Evolutionary conservation across 2,329 filamentous ascomycete genomes (phyloP), one percentile per base, ranked within the genome.

Genomic region (Sphaerulina vaccinii): DNA sequence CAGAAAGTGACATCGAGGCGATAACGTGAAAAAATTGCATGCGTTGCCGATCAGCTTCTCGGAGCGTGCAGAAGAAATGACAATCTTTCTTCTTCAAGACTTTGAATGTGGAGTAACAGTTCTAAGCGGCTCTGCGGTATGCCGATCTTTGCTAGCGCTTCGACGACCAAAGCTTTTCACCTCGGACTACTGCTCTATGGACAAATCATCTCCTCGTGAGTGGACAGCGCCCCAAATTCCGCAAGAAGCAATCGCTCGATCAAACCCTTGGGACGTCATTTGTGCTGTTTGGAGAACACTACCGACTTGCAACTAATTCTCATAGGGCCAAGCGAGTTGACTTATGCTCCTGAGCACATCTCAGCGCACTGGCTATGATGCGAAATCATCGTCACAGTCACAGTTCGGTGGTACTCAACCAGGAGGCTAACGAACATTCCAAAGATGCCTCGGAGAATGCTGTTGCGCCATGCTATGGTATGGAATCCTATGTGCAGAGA

Each of bases 381-480:
- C 11, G 16, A n/a, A 16, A 5, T 9, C n/a, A 23, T 46, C 43
- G 43, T 46, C 43, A 46, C 43, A 18, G 22, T 36, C 43, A 36
- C 29, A 35, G 13, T 15, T 18, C 13, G 24, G 19, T 22, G 15
- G n/a, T 24, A 16, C 33, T 36, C 29, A 16, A 8, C 21, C 33
- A 18, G 2, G 13, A 39, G 36, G 36, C 36, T 39, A 39, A 16
- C 29, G 19, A 37, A 27, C 18, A 23, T 15, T 33, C 29, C 43
- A 19, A 46, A 36, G 27, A n/a, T 46, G 43, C 43, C 43, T 46
- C 43, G 43, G 43, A 46, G 19, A 46, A 46, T 46, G 32, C 43
- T 37, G 16, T 37, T n/a, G n/a, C n/a, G 36, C 18, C 19, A 22
- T 21, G 10, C 3, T 13, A 21, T 21, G 18, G 5, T 2, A 6